phyloP scores from a whole-genome alignment of 345 rosid species.

The Reutealis trisperma region DNA sequence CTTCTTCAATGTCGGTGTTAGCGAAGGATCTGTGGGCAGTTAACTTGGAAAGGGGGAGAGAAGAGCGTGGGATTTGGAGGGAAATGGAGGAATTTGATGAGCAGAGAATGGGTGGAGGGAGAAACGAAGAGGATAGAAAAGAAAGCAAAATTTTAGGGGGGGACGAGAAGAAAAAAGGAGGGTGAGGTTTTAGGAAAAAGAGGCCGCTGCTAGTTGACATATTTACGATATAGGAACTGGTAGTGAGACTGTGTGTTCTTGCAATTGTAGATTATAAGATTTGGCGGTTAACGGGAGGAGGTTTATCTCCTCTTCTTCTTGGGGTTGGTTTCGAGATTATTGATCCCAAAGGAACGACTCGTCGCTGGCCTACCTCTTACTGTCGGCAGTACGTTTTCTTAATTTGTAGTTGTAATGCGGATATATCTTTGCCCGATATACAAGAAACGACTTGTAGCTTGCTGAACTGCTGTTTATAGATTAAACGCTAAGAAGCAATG shows the following conservation, averaged over 20 bases:
- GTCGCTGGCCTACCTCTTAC: too few relatives aligned
- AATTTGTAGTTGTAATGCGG: too few relatives aligned
- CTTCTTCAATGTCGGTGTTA: conserved; percentile 20
- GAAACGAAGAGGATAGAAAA: conserved; percentile 9
- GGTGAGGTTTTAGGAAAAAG: conserved; percentile 4
- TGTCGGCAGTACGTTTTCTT: too few relatives aligned
- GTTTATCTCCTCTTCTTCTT: conserved; percentile 18
- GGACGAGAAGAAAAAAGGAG: not conserved
- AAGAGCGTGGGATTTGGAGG: conserved; percentile 31
- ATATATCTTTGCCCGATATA: too few relatives aligned
- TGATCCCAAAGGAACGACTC: too few relatives aligned
- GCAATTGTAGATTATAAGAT: not conserved
- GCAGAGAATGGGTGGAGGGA: conserved; percentile 14
- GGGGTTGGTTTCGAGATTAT: not conserved
- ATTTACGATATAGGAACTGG: not conserved
- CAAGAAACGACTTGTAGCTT: too few relatives aligned
- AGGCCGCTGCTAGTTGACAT: conserved; percentile 13
- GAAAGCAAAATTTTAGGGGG: conserved; percentile 13
- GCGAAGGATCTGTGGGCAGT: conserved; percentile 30
- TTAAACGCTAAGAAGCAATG: too few relatives aligned
- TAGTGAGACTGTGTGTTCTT: not conserved
- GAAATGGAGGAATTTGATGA: conserved; percentile 9
- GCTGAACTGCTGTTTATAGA: too few relatives aligned
- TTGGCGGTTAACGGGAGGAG: conserved; percentile 7
- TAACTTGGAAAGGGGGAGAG: conserved; percentile 10